Evolutionary conservation across 148 eudicot genomes (phyloP), one percentile per base, ranked within the genome.

Genomic region (Pharnaceum exiguum): DNA sequence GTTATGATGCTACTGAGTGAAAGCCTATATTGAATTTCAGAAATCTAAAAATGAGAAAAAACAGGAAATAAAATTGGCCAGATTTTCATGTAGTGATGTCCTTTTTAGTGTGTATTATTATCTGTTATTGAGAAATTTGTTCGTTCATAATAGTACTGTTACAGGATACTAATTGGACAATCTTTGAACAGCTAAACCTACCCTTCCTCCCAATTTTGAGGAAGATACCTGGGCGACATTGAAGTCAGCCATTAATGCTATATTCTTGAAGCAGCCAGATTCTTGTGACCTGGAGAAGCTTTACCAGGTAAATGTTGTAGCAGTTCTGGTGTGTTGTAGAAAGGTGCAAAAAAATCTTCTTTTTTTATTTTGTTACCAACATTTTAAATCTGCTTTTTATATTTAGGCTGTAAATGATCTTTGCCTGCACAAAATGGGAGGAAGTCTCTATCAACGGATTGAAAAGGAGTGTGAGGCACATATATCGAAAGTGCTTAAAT

Each of bases 281-380:
- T 77, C 95, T n/a, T 93, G 98, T 65, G 86, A 85, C 64, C 66
- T 81, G 63, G 98, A 93, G 83, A 79, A 79, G 73, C 96, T 93
- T 58, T 93, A 93, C 67, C 89, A 79, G 88, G 98, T 88, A 50
- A 35, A 39, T 55, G 51, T 22, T 15, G 22, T 6, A 12, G 11
- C 3, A 3, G 42, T 23, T 22, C 22, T 33, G 12, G 24, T 8
- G 42, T 30, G 18, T 24, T 45, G 15, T 25, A 18, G 26, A 64
- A 16, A 28, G 13, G 26, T 9, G 54, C 3, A 23, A 9, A 22
- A 55, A 36, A 23, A 25, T 32, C 40, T 17, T 25, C 13, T 33
- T 29, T 27, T 22, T 2, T 30, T 57, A 44, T 49, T 9, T n/a
- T 47, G 42, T 44, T 38, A 27, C 46, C 57, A 50, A 23, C 15